Percentiles rank a stretch among this genome's conserved stretches.
Conservation (phyloP, 306 rosid genomes). For the Corylus avellana region DNA sequence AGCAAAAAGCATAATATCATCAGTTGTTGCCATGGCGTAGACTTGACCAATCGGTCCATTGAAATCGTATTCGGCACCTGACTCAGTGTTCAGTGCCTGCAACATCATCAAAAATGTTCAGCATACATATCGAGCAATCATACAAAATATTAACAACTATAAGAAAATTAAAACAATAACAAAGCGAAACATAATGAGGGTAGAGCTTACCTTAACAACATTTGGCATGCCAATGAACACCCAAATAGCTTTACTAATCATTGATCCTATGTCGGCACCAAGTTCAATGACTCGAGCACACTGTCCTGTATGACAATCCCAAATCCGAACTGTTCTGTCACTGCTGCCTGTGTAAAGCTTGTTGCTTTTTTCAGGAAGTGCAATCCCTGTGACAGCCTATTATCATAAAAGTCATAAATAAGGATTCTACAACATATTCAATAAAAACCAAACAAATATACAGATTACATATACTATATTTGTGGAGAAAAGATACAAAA, state of each 20-base stretch:
- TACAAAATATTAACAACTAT: too few species aligned
- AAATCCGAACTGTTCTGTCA: conserved; percentile 41
- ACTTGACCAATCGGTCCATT: conserved; percentile 45
- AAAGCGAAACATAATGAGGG: conserved; percentile 7
- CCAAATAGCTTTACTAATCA: conserved; percentile 48
- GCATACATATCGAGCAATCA: too few species aligned
- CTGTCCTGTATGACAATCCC: conserved; percentile 52
- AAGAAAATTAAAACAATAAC: neutral
- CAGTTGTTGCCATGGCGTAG: conserved; percentile 35
- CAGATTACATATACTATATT: neutral
- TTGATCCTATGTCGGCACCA: conserved; percentile 37
- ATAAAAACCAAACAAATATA: neutral
- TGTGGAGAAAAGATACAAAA: too few species aligned
- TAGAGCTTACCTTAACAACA: conserved; percentile 39
- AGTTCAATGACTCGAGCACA: conserved; percentile 31
- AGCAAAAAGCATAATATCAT: conserved; percentile 36
- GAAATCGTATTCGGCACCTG: conserved; percentile 26
- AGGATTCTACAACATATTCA: neutral
- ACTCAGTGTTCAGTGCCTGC: conserved; percentile 51
- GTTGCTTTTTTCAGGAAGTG: conserved; percentile 34
- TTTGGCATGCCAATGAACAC: conserved; percentile 45
- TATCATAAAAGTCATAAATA: neutral
- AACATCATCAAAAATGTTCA: conserved; percentile 1
- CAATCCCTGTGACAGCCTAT: conserved; percentile 46
- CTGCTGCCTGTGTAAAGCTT: conserved; percentile 49